These are phyloP conservation scores for Pythium phragmiticola DNA, from an alignment of 352 stramenopile genomes.

Conservation along the genomic window DNA sequence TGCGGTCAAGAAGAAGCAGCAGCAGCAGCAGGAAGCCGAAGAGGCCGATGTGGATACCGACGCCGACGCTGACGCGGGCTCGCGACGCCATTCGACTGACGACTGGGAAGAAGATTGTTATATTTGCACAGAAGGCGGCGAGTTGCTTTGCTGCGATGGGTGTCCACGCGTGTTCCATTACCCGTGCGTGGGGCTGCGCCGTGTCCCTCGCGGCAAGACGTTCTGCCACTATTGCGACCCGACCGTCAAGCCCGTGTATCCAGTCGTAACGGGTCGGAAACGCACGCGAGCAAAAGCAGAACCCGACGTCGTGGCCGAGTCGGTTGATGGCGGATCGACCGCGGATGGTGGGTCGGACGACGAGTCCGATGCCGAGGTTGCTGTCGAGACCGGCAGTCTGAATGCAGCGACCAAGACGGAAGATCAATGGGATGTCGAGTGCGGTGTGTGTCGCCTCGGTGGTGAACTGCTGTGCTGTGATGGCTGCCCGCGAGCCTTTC, in stretches of 20 bases:
- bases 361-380: slow-evolving; percentile 23
- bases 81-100: slow-evolving; percentile 53
- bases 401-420: slow-evolving; percentile 42
- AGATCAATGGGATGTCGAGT: slow-evolving; percentile 89
- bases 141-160: slow-evolving; percentile 89
- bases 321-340: slow-evolving; percentile 11
- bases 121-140: slow-evolving; percentile 81
- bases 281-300: slow-evolving; percentile 15
- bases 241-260: slow-evolving; percentile 66
- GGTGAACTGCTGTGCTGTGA: slow-evolving; percentile 90
- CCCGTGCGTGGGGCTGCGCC: slow-evolving; percentile 76
- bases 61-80: slow-evolving; percentile 31
- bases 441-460: slow-evolving; percentile 80
- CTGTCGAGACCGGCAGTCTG: slow-evolving; percentile 19
- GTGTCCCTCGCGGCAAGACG: slow-evolving; percentile 80
- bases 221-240: slow-evolving; percentile 81
- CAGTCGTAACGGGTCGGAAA: slow-evolving; percentile 20
- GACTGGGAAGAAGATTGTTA: slow-evolving; percentile 91
- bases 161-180: slow-evolving; percentile 92
- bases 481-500: slow-evolving; percentile 91
- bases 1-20: slow-evolving; percentile 67
- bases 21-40: slow-evolving; percentile 47
- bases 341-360: slow-evolving; percentile 3
- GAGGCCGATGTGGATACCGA: slow-evolving; percentile 44
- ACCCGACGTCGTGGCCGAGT: slow-evolving; percentile 13